phyloP scores from a whole-genome alignment of 2,329 filamentous ascomycete species.

The Fusarium longipes region DNA sequence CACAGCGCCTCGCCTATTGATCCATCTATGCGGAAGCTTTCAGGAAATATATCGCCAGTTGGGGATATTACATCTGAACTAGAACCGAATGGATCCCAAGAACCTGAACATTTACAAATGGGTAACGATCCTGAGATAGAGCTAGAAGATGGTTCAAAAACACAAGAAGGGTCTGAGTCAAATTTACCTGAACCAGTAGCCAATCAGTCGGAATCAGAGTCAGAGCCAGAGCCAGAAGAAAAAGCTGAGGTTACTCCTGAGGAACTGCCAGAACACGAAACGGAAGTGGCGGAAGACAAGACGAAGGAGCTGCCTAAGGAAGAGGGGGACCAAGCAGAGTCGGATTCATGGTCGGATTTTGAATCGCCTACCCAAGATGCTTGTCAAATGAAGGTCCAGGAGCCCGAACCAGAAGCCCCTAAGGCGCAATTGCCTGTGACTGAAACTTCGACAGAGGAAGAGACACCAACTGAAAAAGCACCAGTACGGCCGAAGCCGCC shows the following conservation, averaged over 20 bases:
- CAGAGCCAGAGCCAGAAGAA: background rate
- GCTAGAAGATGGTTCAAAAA: background rate
- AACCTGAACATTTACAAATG: background rate
- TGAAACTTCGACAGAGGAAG: background rate
- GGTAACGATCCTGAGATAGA: background rate
- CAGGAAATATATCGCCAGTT: conserved; percentile 15
- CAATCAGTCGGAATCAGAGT: conserved; percentile 4
- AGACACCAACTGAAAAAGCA: background rate
- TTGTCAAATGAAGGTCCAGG: background rate
- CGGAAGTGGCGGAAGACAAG: background rate
- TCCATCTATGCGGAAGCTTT: conserved; percentile 29
- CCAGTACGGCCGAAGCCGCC: conserved; percentile 15
- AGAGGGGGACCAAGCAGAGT: background rate
- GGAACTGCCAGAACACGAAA: background rate
- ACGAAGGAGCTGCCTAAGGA: background rate
- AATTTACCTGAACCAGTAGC: background rate
- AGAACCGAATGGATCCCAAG: background rate
- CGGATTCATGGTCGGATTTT: conserved; percentile 38
- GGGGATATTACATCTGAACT: conserved; percentile 7
- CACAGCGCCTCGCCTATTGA: conserved; percentile 39
- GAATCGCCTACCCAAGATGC: conserved; percentile 28
- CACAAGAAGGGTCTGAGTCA: background rate
- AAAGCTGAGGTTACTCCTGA: background rate
- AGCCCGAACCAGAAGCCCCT: background rate
- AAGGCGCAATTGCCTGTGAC: background rate